phyloP scores from a whole-genome alignment of 257 asterid species.

The Capsicum pubescens region DNA sequence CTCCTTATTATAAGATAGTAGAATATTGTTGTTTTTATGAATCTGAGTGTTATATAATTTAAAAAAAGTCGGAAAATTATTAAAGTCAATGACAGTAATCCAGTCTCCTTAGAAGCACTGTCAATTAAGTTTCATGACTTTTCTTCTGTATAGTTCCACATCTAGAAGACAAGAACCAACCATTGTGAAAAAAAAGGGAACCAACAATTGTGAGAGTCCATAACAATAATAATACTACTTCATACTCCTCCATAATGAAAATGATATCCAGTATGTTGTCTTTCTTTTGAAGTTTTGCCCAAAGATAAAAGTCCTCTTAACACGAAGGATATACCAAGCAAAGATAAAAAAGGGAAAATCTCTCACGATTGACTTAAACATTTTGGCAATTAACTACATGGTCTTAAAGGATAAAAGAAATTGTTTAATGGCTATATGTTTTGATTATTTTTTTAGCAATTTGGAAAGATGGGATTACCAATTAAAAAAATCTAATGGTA shows the following conservation, averaged over 20 bases:
- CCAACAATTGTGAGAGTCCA: not conserved
- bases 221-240: not conserved
- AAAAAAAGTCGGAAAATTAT: not conserved
- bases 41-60: not conserved
- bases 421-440: not conserved
- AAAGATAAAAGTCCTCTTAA: not conserved
- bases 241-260: not conserved
- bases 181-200: no score
- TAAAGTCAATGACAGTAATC: not conserved
- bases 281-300: not conserved
- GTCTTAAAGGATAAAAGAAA: not conserved
- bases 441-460: not conserved
- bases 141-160: not conserved
- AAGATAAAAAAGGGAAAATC: not conserved
- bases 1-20: no score
- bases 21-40: not conserved
- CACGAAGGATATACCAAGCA: not conserved
- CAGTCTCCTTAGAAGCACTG: not conserved
- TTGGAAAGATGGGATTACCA: no score
- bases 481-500: no score
- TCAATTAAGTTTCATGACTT: not conserved
- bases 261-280: not conserved
- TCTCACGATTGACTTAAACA: not conserved
- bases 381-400: not conserved
- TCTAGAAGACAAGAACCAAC: not conserved